A percentile compares a stretch with the other conserved stretches of the same genome.
phyloP scores from a whole-genome alignment of 495 filamentous ascomycete species.

The Penicillium verhagenii region DNA sequence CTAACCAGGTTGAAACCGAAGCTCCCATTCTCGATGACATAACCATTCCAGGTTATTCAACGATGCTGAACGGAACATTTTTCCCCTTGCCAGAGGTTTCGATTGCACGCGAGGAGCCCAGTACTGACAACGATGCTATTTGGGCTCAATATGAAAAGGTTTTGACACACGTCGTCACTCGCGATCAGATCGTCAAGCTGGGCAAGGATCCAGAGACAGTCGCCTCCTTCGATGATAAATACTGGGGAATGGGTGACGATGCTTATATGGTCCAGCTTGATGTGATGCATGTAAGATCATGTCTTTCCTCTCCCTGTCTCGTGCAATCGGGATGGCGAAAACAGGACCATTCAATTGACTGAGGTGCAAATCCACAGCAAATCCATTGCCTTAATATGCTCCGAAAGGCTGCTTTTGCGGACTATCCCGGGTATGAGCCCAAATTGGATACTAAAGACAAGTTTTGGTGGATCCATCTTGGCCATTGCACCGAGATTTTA shows the following conservation, averaged over 20 bases:
- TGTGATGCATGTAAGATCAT: not conserved
- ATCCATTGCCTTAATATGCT: not conserved
- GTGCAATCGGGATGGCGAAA: too few species aligned
- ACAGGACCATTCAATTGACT: too few species aligned
- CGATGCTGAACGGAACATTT: not conserved
- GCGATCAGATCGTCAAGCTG: not conserved
- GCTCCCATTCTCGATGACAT: not conserved
- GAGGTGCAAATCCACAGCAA: not conserved
- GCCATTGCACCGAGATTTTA: not conserved
- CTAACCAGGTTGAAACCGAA: not conserved
- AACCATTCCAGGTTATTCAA: not conserved
- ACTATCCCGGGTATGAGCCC: not conserved
- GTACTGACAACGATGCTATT: not conserved
- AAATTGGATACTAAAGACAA: not conserved
- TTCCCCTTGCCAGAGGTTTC: not conserved
- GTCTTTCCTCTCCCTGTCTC: too few species aligned
- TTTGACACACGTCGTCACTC: not conserved
- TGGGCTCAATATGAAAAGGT: not conserved
- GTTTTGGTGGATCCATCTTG: not conserved
- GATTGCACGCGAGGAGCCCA: not conserved
- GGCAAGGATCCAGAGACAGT: not conserved
- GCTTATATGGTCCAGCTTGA: not conserved
- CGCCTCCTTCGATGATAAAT: not conserved
- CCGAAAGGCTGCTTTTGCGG: not conserved
- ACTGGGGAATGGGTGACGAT: not conserved